Percentiles rank a stretch among this genome's conserved stretches.
phyloP scores from a whole-genome alignment of 177 flowering plant genomes.

The Vitis hybrid region DNA sequence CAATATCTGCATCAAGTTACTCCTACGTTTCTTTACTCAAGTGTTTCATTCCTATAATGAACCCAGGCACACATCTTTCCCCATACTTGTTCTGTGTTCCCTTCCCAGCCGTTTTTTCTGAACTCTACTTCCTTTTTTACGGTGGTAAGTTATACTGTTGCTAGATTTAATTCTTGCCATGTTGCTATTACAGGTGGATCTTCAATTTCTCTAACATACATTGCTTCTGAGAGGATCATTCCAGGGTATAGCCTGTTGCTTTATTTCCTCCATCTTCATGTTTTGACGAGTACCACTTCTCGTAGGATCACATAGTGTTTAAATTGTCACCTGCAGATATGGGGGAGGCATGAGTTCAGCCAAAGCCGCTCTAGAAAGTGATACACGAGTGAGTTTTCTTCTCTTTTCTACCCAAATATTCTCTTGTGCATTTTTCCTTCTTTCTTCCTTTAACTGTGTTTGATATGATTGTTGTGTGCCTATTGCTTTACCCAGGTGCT shows the following conservation, averaged over 20 bases:
- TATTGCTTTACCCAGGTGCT: conserved; percentile 59
- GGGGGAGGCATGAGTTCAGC: conserved; percentile 99
- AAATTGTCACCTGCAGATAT: conserved; percentile 48
- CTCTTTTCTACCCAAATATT: background rate
- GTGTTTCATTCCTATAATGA: conserved; percentile 92
- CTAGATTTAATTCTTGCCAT: conserved; percentile 1
- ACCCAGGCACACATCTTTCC: conserved; percentile 61
- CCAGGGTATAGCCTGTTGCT: conserved; percentile 64
- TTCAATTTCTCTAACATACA: conserved; percentile 87
- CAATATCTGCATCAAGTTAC: conserved; percentile 94
- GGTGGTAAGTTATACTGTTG: background rate
- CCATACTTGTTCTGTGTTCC: background rate
- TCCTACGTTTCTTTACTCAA: conserved; percentile 86
- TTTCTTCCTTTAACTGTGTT: background rate
- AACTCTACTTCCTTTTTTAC: background rate
- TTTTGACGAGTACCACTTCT: background rate
- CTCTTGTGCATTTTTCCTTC: background rate
- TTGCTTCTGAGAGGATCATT: conserved; percentile 92
- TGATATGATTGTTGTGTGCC: background rate
- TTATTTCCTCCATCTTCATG: background rate
- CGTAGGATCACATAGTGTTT: background rate
- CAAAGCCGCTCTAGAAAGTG: conserved; percentile 95
- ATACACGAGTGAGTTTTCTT: conserved; percentile 60
- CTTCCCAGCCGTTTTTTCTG: background rate
- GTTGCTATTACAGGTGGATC: conserved; percentile 69